phyloP scores from a whole-genome alignment of 108 stramenopile species.

The Conticribra guillardii region DNA sequence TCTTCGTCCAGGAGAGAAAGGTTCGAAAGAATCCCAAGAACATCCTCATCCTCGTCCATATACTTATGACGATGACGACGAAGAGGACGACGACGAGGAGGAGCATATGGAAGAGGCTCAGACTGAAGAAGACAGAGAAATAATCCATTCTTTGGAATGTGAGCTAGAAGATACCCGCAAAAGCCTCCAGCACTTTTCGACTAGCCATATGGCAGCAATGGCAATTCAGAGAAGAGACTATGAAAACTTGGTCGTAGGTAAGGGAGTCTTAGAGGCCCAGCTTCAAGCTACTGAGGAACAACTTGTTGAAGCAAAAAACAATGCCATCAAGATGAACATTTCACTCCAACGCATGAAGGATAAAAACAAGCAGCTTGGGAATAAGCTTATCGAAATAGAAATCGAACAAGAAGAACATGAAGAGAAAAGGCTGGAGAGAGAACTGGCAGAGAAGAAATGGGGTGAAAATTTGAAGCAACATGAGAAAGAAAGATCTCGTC shows the following conservation, averaged over 20 bases:
- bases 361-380: slow-evolving; percentile 5
- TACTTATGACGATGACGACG: neutral
- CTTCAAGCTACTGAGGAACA: slow-evolving; percentile 12
- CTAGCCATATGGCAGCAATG: slow-evolving; percentile 5
- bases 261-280: slow-evolving; percentile 11
- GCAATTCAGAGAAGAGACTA: slow-evolving; percentile 12
- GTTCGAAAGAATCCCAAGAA: neutral
- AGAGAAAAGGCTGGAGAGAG: neutral
- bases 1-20: neutral
- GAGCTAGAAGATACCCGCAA: slow-evolving; percentile 12
- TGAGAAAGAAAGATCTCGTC: neutral
- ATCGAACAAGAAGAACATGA: neutral
- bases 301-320: slow-evolving; percentile 16
- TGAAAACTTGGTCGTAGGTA: slow-evolving; percentile 1
- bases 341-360: neutral
- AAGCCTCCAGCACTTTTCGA: neutral
- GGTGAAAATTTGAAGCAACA: neutral
- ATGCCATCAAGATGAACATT: slow-evolving; percentile 1
- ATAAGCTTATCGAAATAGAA: neutral
- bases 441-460: neutral
- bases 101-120: neutral
- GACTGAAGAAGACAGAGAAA: neutral
- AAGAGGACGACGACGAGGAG: slow-evolving; percentile 5
- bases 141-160: neutral
- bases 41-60: neutral